Evolutionary conservation across 2,329 filamentous ascomycete genomes (phyloP), one percentile per base, ranked within the genome.

Genomic region (Cladophialophora bantiana): DNA sequence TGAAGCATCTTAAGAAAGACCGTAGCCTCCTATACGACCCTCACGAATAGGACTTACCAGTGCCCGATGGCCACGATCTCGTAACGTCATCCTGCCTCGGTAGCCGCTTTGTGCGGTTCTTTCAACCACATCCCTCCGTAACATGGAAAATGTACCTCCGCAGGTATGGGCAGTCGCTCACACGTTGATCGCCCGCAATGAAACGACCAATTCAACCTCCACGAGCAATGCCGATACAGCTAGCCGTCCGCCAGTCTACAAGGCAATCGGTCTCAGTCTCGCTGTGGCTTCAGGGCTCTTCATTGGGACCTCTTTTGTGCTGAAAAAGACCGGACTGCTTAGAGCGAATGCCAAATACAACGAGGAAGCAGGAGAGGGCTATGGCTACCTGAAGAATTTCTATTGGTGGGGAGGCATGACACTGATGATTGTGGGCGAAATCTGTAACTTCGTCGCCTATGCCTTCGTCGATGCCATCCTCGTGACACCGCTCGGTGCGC

Each of bases 321-420:
- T 99, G 75, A 98, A 98, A 81, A 99, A 99, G 82, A 85, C 92
- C 67, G 95, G 95, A 4, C 81, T 99, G 73, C 84, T 99, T 68
- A 93, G 89, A 77, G 94, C 95, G 59, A 99, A 98, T 79, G 89
- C 92, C 74, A 98, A 98, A 78, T 98, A 98, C 83, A 91, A 96
- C 69, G 93, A 98, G 80, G 92, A 92, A 71, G 94, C 95, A 0
- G 95, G 95, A 67, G 94, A 98, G 79, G 95, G 95, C 64, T 98
- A 98, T 78, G 94, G 94, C 69, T 99, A 98, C 78, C 87, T 99
- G 74, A 97, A 96, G 82, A 98, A 98, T 75, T 84, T 84, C 20
- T 97, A 87, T 83, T 99, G 95, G 95, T 99, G 95, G 95, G 79
- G 83, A 1, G 95, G 95, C 73, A 98, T 99, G 95, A 93, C 83